Base-by-base conservation (phyloP, 2,329 filamentous ascomycete genomes). In the Fusarium pseudonygamai region DNA sequence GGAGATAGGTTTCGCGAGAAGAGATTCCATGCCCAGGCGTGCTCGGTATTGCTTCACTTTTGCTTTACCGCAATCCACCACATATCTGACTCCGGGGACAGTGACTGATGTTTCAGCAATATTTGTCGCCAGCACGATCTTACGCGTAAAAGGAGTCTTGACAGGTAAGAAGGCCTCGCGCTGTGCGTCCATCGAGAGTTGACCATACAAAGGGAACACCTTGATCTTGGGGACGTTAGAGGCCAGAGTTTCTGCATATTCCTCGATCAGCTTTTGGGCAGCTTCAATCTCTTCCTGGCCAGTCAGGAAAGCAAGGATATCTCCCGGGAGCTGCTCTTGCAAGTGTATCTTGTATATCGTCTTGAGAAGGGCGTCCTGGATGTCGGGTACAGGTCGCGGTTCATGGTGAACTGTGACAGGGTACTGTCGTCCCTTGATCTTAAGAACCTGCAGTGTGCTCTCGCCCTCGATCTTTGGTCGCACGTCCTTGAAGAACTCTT, bases 91-190 rank as follows among this genome's bases (percentile, higher is more conserved):
- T 5, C 96, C 96, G 1, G 96, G 93, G 0, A 99, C 95, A 0
- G 96, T 99, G 67, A 99, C 93, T 3, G 96, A 98, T 0, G 96
- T 98, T 81, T 99, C 96, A n/a, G 96, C 96, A 77, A 99, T 98
- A 78, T 99, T 99, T 20, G 96, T 99, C 0, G 95, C 92, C 2
- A 99, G 85, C 1, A 99, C 95, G 18, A 98, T 88, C 79, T 98
- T 98, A 47, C 96, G 89, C 0, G 94, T 97, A 63, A 87, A 88
- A n/a, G 87, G 87, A 6, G 90, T 89, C 62, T 90, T 90, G 28
- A 93, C 88, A 2, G 93, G 93, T 61, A 92, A 86, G 80, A 99
- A 98, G 15, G 97, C 95, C 28, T 91, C 89, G 74, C 97, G 93
- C 77, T 99, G 96, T 0, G 93, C 93, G 60, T 92, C 89, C 75